These are phyloP conservation scores for Blastomyces silverae DNA, from an alignment of 2,329 filamentous ascomycete genomes.

Conservation along the genomic window DNA sequence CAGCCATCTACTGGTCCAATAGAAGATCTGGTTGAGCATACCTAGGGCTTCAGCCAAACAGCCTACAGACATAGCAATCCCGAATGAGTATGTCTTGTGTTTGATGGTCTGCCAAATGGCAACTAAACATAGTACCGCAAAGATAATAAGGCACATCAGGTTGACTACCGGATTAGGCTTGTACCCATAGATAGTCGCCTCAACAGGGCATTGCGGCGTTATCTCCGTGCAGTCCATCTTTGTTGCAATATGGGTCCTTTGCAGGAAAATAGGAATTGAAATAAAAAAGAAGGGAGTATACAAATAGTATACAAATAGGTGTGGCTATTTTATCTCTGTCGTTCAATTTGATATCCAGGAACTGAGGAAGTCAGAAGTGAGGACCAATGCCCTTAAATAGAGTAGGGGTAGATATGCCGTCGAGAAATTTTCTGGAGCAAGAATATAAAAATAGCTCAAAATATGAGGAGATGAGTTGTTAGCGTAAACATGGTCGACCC, in stretches of 20 bases:
- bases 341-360: neutral
- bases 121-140: neutral
- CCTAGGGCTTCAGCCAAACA: conserved; percentile 2
- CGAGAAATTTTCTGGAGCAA: neutral
- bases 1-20: neutral
- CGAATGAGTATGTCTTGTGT: conserved; percentile 9
- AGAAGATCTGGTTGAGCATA: neutral
- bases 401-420: neutral
- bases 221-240: conserved; percentile 1
- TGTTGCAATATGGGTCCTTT: neutral
- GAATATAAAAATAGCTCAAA: neutral
- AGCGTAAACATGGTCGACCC: neutral
- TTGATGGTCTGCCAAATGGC: neutral
- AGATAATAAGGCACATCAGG: neutral
- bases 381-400: neutral
- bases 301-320: neutral
- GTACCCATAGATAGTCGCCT: conserved; percentile 11
- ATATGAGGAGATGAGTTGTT: neutral
- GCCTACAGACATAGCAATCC: conserved; percentile 7
- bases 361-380: neutral
- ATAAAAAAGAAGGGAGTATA: neutral
- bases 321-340: neutral
- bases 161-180: conserved; percentile 7
- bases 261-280: neutral
- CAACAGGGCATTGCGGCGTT: neutral